Evolutionary conservation across 2,329 filamentous ascomycete genomes (phyloP).

Genomic region (Colletotrichum cereale): DNA sequence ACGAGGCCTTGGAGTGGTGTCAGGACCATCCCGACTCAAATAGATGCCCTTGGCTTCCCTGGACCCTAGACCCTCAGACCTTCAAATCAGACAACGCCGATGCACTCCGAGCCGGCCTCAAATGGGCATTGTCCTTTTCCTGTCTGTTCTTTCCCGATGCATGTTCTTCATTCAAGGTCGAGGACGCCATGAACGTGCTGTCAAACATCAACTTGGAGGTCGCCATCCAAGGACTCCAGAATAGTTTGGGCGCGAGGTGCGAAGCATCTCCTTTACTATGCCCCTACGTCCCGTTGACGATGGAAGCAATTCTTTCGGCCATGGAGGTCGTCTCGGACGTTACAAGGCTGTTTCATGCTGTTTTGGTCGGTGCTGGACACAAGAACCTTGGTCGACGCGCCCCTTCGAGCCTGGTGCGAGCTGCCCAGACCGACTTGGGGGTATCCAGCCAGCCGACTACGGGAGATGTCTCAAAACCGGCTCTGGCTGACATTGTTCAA

Average conservation of each 20-base stretch:
- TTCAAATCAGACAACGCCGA: not conserved
- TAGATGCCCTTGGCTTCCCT: slow-evolving; percentile 13
- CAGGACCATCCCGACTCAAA: not conserved
- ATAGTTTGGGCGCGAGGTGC: not conserved
- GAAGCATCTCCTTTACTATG: not conserved
- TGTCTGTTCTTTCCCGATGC: not conserved
- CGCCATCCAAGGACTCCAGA: not conserved
- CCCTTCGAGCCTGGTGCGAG: not conserved
- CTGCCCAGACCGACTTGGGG: not conserved
- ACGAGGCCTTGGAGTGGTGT: not conserved
- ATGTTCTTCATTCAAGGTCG: not conserved
- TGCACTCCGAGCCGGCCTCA: not conserved
- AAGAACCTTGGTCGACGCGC: too few relatives aligned
- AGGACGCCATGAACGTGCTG: not conserved
- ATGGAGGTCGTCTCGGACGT: not conserved
- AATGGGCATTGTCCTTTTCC: not conserved
- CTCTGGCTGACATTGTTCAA: too few relatives aligned
- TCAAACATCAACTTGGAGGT: not conserved
- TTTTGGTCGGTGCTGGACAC: too few relatives aligned
- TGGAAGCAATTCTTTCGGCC: not conserved
- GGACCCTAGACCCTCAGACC: not conserved
- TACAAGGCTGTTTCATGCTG: not conserved
- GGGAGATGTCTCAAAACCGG: too few relatives aligned
- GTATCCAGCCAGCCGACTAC: not conserved
- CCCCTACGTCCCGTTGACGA: not conserved